These are phyloP conservation scores for Calocera cornea DNA, from an alignment of 768 basidiomycete species.

Conservation along the genomic window DNA sequence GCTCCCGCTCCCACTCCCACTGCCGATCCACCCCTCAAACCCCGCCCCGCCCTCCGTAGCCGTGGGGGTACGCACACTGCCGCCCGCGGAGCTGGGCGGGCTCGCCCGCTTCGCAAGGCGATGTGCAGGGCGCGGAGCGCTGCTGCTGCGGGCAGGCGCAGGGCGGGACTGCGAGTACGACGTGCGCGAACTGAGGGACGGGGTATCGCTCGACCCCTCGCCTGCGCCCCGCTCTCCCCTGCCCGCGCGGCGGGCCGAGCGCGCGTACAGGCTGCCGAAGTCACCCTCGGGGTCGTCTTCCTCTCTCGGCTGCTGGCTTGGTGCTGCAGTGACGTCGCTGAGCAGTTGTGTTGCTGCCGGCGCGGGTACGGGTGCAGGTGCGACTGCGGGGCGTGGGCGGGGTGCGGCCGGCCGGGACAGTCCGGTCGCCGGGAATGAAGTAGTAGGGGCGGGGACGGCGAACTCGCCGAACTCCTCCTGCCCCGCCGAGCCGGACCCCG, in stretches of 20 bases:
- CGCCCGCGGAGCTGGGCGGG: neutral
- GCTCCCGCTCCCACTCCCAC: neutral
- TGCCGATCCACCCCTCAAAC: neutral
- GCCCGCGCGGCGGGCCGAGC: neutral
- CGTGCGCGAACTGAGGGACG: neutral
- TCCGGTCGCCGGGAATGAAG: neutral
- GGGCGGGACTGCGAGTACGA: neutral
- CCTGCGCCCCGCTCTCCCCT: neutral
- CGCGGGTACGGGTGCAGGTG: neutral
- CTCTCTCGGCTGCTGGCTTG: neutral
- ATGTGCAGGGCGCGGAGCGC: neutral
- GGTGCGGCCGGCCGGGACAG: neutral
- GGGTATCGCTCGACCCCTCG: neutral
- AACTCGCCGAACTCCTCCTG: neutral
- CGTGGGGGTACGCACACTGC: neutral
- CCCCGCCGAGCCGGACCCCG: too few relatives aligned
- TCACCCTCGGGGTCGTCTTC: neutral
- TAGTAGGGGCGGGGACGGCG: neutral
- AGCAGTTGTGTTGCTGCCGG: neutral
- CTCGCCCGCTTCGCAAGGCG: neutral
- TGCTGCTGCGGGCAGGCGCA: neutral
- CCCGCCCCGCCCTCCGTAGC: neutral
- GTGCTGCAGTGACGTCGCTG: neutral
- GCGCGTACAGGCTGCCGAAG: slow-evolving; percentile 1
- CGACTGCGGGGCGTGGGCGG: neutral